Base-by-base conservation (phyloP, 2,329 filamentous ascomycete genomes). In the Aureobasidium sp. region DNA sequence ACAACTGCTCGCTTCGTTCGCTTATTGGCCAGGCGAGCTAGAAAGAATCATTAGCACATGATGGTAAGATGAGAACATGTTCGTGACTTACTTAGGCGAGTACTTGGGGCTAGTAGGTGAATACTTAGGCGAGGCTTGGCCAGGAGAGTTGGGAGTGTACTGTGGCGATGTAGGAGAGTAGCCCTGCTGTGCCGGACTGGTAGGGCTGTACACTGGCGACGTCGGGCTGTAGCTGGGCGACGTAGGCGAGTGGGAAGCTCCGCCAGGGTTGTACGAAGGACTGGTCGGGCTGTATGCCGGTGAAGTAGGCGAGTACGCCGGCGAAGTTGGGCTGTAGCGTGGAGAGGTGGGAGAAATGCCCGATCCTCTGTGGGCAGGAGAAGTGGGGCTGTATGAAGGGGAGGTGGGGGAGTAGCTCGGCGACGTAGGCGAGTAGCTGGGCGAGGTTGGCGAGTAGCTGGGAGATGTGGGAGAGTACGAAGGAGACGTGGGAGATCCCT, bases 391-490 rank as follows among this genome's bases (percentile, higher is more conserved):
- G 62, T 62, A 62, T 13, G 33, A 50, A n/a, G 68, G 69, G 11
- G 67, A 68, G 2, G 77, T 80, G 5, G 79, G 79, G 60, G 79
- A 81, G 64, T 74, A 75, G 37, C 69, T 70, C 49, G 75, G 77
- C 8, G 72, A 82, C 62, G 84, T 83, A 43, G 90, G 85, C 47
- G 88, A 92, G 74, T 88, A 88, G 69, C 82, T 82, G 66, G 89
- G 82, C 72, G 88, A 89, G 1, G 75, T 75, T 33, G 74, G 75
- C 76, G 62, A 84, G 77, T 71, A 84, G 70, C 74, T 87, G 74
- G 78, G 89, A 50, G 89, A 93, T 0, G 89, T 90, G 3, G 90
- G 89, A 45, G 88, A 90, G 74, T 90, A 91, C 2, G 83, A 83
- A 9, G 83, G 84, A 40, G 78, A 81, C 1, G 80, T 83, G 9